phyloP scores from a whole-genome alignment of 495 filamentous ascomycete genomes.

The Sabuloglossum arenarium region DNA sequence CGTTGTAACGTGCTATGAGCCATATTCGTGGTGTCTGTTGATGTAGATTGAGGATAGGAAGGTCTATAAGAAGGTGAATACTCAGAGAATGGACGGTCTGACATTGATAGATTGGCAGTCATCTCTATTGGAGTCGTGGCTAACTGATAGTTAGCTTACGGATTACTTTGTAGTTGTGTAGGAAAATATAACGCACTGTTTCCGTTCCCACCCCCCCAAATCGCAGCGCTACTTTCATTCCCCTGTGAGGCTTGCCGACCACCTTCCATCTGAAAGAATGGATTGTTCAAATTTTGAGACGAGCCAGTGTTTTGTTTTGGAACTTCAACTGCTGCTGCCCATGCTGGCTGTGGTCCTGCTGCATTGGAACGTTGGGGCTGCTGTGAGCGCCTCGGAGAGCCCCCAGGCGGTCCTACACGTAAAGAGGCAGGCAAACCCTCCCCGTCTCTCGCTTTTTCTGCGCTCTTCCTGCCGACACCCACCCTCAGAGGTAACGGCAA shows the following conservation, averaged over 20 bases:
- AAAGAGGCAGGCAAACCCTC: background rate
- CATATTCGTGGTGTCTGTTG: background rate
- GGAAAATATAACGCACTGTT: background rate
- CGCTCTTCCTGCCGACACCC: background rate
- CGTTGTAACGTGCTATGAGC: background rate
- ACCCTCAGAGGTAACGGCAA: background rate
- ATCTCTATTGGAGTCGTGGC: slow-evolving; percentile 1
- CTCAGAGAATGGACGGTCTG: background rate
- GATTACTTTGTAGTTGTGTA: background rate
- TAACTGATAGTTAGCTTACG: slow-evolving; percentile 2
- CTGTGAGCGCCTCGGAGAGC: background rate
- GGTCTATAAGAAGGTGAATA: background rate
- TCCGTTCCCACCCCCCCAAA: slow-evolving; percentile 9
- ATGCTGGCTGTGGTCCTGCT: background rate
- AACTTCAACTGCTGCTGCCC: background rate
- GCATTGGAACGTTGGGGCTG: background rate
- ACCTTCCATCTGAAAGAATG: slow-evolving; percentile 11
- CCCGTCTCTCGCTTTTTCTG: background rate
- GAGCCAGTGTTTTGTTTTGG: background rate
- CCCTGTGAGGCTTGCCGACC: slow-evolving; percentile 7
- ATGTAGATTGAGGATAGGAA: background rate
- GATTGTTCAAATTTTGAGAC: slow-evolving; percentile 10
- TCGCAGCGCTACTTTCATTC: slow-evolving; percentile 11
- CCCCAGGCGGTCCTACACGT: background rate
- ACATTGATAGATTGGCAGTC: slow-evolving; percentile 3